Base-by-base conservation (phyloP, 2,329 filamentous ascomycete genomes). In the Ramularia endophylla region DNA sequence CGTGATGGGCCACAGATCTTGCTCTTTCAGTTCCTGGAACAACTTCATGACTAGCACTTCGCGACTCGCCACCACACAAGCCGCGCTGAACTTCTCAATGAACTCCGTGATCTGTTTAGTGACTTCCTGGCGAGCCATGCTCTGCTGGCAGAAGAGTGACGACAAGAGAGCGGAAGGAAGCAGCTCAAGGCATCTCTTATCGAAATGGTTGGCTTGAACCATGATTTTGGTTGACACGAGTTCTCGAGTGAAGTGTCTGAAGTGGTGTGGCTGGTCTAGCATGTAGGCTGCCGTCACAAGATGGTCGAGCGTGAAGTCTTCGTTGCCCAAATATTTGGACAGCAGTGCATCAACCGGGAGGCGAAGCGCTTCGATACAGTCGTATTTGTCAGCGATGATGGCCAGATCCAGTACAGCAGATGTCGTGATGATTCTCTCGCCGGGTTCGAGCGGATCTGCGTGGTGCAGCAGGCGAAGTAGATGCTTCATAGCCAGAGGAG, bases 351-450 rank as follows among this genome's bases (percentile, higher is more conserved):
- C 34, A 2, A 27, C 13, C 8, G 29, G 43, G 7, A 41, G 15
- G 9, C 27, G 29, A 2, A 48, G 13, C 0, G 41, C 28, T 5
- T 32, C 13, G 7, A 39, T 32, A n/a, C 43, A 46, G 18, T 52
- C 47, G 31, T 45, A 50, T 27, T 52, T 41, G 33, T 52, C 47
- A 9, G 40, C 43, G 5, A 47, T 15, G 11, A 52, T 22, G 2
- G 44, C 45, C 3, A 52, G 32, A 0, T 46, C 44, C 22, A 25
- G 22, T 25, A 25, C 6, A 6, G 6, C 22, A 6, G 22, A 25
- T 6, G 22, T 6, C 22, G 11, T 6, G 22, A 25, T 6, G 22
- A 11, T 6, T 25, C 22, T 25, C 11, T 25, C 22, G 22, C 11
- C 22, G 22, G 22, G 22, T 6, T 11, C 22, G 5, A 50, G 9